Conservation (phyloP, 495 filamentous ascomycete species). For the Monascus purpureus region DNA sequence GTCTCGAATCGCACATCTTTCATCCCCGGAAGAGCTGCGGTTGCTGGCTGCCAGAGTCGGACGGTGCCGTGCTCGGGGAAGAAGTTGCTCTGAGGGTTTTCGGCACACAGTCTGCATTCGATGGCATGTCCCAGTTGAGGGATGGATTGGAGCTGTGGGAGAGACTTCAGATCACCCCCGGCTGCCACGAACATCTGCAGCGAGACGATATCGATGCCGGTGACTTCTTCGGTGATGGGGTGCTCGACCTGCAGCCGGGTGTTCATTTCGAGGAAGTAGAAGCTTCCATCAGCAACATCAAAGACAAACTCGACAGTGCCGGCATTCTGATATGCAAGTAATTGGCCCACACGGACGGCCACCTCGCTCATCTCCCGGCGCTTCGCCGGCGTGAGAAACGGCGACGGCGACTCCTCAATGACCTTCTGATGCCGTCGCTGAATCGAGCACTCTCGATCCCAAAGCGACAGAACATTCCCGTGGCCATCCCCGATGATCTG, state of each 20-base stretch:
- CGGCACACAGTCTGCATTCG: constrained; percentile 80
- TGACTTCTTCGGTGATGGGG: constrained; percentile 80
- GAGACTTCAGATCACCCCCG: constrained; percentile 54
- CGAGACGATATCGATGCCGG: constrained; percentile 72
- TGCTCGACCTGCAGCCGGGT: constrained; percentile 87
- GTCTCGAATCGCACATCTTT: constrained; percentile 67
- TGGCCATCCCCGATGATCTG: constrained; percentile 76
- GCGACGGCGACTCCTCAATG: constrained; percentile 77
- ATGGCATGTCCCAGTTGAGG: constrained; percentile 58
- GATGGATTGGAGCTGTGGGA: constrained; percentile 54
- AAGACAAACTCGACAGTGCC: constrained; percentile 94
- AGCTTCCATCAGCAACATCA: constrained; percentile 65
- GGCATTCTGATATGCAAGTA: constrained; percentile 73
- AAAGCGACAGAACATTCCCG: constrained; percentile 56
- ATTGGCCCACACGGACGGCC: constrained; percentile 58
- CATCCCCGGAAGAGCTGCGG: constrained; percentile 38
- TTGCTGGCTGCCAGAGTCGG: constrained; percentile 23
- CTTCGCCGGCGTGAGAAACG: constrained; percentile 51
- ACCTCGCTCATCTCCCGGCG: constrained; percentile 67
- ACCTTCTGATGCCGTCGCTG: constrained; percentile 88
- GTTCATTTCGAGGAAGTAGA: constrained; percentile 97
- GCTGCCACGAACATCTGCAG: constrained; percentile 78
- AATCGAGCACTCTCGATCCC: constrained; percentile 70
- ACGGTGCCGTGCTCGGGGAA: too few relatives aligned
- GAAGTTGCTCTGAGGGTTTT: constrained; percentile 69